phyloP scores from a whole-genome alignment of 192 early-diverging fungal species.

The Rhizophlyctis rosea region DNA sequence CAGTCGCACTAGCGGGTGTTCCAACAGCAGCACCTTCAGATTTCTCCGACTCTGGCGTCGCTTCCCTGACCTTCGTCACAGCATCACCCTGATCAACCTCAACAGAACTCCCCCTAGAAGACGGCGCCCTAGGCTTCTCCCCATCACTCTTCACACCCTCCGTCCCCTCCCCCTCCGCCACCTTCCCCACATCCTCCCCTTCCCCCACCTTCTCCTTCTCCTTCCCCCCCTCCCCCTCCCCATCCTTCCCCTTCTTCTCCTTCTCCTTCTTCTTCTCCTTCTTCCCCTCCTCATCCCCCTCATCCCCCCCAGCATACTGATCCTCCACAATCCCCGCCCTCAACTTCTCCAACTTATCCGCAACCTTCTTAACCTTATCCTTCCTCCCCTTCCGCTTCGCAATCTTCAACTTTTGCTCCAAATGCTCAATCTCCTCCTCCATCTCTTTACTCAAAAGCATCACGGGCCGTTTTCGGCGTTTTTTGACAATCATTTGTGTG shows the following conservation, averaged over 20 bases:
- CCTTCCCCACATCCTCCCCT: neutral
- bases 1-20: neutral
- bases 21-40: neutral
- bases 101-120: no score
- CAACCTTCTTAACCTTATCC: conserved; percentile 85
- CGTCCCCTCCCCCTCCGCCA: neutral
- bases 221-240: neutral
- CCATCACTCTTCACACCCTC: neutral
- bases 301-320: conserved; percentile 18
- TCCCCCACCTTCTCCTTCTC: neutral
- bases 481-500: conserved; percentile 1
- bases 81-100: no score
- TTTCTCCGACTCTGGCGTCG: neutral
- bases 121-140: neutral
- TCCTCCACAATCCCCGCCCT: conserved; percentile 45
- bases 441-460: conserved; percentile 60
- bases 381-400: conserved; percentile 80
- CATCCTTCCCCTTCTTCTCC: neutral
- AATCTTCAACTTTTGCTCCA: conserved; percentile 98
- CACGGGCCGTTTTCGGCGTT: conserved; percentile 26
- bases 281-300: neutral
- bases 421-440: conserved; percentile 92
- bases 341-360: conserved; percentile 71
- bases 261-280: neutral
- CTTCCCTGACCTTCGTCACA: no score